These are phyloP conservation scores for Candolleomyces aberdarensis DNA, from an alignment of 768 basidiomycete genomes.

Conservation along the genomic window DNA sequence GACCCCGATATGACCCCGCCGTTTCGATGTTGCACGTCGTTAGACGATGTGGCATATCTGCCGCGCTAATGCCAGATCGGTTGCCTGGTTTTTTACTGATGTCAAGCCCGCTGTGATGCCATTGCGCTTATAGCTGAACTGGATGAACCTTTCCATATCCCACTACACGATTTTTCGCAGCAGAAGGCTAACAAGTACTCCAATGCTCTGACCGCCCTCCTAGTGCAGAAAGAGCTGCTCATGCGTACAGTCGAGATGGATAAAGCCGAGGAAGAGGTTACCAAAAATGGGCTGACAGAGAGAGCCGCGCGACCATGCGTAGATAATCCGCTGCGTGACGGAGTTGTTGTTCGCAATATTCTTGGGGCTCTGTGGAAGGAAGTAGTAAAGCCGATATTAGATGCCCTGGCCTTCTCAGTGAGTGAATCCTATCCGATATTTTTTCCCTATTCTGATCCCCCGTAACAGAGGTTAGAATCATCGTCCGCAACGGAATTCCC, in stretches of 20 bases:
- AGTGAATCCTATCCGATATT: not conserved
- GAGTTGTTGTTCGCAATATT: not conserved
- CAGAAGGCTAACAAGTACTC: not conserved
- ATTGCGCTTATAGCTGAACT: constrained; percentile 1
- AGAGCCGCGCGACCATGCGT: too few relatives aligned
- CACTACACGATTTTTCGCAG: constrained; percentile 7
- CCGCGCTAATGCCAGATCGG: too few relatives aligned
- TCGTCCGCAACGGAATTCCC: not conserved
- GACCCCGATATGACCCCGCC: too few relatives aligned
- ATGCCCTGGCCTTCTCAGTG: constrained; percentile 7
- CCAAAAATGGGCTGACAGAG: not conserved
- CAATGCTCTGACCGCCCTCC: too few relatives aligned
- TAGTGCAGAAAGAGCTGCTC: not conserved
- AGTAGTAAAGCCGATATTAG: constrained; percentile 8
- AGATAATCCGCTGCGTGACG: too few relatives aligned
- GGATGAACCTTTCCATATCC: constrained; percentile 2
- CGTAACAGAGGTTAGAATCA: not conserved
- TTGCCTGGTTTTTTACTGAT: too few relatives aligned
- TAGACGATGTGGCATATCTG: too few relatives aligned
- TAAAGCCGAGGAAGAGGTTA: constrained; percentile 8
- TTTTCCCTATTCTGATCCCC: not conserved
- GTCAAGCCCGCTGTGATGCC: constrained; percentile 7
- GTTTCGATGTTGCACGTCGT: too few relatives aligned
- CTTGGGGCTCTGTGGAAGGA: not conserved
- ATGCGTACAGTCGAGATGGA: constrained; percentile 7